phyloP scores from a whole-genome alignment of 2,329 filamentous ascomycete genomes.

The Tolypocladium endophyticum region DNA sequence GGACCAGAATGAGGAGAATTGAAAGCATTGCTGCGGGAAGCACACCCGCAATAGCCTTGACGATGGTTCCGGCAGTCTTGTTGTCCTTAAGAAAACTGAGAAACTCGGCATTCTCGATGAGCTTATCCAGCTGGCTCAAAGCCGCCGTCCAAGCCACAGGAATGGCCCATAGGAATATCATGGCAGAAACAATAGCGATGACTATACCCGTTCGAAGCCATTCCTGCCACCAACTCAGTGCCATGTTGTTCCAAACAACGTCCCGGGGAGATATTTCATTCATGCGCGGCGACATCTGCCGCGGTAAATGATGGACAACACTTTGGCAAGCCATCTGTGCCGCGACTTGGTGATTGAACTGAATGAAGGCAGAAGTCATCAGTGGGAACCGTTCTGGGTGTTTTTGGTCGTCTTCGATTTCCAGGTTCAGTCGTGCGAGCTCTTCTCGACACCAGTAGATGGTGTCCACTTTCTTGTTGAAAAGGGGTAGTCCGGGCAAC shows the following conservation, averaged over 20 bases:
- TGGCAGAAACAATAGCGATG: constrained; percentile 53
- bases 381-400: constrained; percentile 76
- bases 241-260: constrained; percentile 96
- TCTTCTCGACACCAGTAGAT: constrained; percentile 87
- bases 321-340: constrained; percentile 97
- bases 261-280: constrained; percentile 93
- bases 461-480: constrained; percentile 87
- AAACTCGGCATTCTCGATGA: constrained; percentile 59
- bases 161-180: constrained; percentile 83
- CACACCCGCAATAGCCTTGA: constrained; percentile 67
- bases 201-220: constrained; percentile 64
- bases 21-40: constrained; percentile 69
- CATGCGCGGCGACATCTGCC: constrained; percentile 82
- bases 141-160: constrained; percentile 82
- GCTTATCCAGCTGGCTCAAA: constrained; percentile 62
- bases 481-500: constrained; percentile 66
- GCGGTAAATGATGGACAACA: constrained; percentile 80
- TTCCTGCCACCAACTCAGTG: constrained; percentile 85
- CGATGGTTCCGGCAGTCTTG: constrained; percentile 47
- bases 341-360: constrained; percentile 95
- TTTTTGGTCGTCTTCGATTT: constrained; percentile 85
- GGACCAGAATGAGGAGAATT: constrained; percentile 70
- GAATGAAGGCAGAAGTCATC: constrained; percentile 95
- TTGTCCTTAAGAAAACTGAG: constrained; percentile 58
- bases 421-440: constrained; percentile 75